Conservation (phyloP, 352 stramenopile species). For the Globisporangium uncinulatum region DNA sequence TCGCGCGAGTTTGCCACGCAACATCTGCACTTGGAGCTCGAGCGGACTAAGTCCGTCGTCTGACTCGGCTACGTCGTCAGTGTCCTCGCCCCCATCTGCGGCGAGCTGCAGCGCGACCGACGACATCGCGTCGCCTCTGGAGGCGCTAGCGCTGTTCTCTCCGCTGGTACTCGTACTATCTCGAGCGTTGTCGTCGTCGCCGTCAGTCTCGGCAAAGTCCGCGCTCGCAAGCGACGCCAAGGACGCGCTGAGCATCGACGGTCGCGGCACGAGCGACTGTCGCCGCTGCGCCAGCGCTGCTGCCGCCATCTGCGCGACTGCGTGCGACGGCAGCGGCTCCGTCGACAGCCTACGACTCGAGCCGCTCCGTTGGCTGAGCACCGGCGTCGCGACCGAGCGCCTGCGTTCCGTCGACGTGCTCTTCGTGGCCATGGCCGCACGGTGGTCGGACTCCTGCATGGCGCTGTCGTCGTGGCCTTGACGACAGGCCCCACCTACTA, state of each 20-base stretch:
- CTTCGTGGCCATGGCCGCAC: neutral
- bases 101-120: neutral
- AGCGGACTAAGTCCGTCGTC: conserved; percentile 10
- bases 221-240: conserved; percentile 4
- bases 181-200: neutral
- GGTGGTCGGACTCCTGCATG: conserved; percentile 2
- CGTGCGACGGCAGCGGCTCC: neutral
- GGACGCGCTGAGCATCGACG: conserved; percentile 11
- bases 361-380: neutral
- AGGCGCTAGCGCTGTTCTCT: neutral
- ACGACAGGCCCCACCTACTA: no score
- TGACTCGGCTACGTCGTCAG: conserved; percentile 5
- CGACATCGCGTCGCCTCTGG: no score
- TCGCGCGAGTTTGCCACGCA: conserved; percentile 56
- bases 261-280: neutral
- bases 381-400: neutral
- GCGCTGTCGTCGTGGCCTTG: neutral
- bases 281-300: neutral
- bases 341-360: neutral
- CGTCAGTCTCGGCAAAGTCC: neutral
- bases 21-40: conserved; percentile 53
- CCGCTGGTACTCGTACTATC: neutral
- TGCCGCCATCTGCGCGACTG: neutral
- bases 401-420: neutral
- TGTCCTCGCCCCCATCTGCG: neutral